Evolutionary conservation across 768 basidiomycete species (phyloP).

Genomic region (Panellus pusillus): DNA sequence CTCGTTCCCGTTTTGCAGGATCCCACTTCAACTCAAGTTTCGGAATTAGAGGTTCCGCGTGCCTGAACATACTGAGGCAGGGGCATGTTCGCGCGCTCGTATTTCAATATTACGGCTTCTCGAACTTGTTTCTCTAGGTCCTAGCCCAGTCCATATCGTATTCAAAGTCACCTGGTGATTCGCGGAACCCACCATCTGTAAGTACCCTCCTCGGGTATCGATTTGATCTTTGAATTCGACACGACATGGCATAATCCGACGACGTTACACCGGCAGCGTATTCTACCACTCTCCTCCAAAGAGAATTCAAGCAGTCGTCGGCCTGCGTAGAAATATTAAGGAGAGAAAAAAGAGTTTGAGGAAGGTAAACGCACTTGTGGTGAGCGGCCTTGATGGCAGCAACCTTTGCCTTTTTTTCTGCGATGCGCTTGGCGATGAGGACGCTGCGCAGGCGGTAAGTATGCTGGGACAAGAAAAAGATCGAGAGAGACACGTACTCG

Average conservation of each 20-base stretch:
- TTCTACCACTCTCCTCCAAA: not conserved
- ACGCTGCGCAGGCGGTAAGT: slow-evolving; percentile 35
- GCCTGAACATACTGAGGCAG: too few relatives aligned
- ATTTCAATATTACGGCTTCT: too few relatives aligned
- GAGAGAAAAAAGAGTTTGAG: not conserved
- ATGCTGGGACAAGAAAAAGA: not conserved
- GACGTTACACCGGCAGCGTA: slow-evolving; percentile 1
- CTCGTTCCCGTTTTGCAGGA: too few relatives aligned
- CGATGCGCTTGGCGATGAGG: slow-evolving; percentile 83
- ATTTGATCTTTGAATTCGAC: too few relatives aligned
- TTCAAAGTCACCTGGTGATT: too few relatives aligned
- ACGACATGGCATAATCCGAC: slow-evolving; percentile 17
- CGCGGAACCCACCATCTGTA: too few relatives aligned
- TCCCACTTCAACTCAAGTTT: too few relatives aligned
- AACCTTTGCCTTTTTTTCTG: slow-evolving; percentile 91
- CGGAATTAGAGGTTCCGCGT: too few relatives aligned
- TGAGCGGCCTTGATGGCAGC: slow-evolving; percentile 87
- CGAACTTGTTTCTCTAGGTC: too few relatives aligned
- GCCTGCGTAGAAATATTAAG: not conserved
- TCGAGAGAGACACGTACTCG: slow-evolving; percentile 58
- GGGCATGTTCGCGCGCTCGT: too few relatives aligned
- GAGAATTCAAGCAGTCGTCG: slow-evolving; percentile 13
- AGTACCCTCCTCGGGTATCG: too few relatives aligned
- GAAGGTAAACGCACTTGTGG: slow-evolving; percentile 49
- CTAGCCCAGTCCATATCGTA: too few relatives aligned